Evolutionary conservation across 1,139 yeast genomes (phyloP), one percentile per base, ranked within the genome.

Genomic region (Saccharomyces hybrid): DNA sequence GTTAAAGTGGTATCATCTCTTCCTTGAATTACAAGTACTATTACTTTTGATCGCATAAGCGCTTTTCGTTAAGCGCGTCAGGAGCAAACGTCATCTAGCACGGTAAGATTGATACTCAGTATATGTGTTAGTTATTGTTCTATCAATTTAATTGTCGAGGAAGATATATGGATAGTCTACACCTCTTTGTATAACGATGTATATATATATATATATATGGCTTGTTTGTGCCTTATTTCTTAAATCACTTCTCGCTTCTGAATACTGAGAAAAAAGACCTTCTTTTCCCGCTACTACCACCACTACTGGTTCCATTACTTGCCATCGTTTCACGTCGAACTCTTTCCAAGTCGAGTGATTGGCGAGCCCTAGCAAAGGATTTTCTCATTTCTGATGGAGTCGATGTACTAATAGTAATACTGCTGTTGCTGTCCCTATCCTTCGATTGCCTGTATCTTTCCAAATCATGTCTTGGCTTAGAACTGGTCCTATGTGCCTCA

Each of bases 321-420:
- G 56, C 48, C 13, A 58, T 23, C 11, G 61, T 61, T 44, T 66
- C 69, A 46, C 63, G 61, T 49, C 66, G 62, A 5, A 60, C 50
- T 47, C 58, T 55, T 46, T 67, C 70, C 46, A 65, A 51, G 48
- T 67, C 70, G 7, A 66, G 53, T 3, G 70, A 66, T 48, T 63
- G 65, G 23, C 69, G 60, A 2, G 64, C 63, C 46, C 58, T 58
- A 16, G 63, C 59, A 47, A 64, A 58, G 1, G 67, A 62, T 41
- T 59, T 57, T 27, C 58, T 60, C 51, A 59, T 54, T 13, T 56
- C 63, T n/a, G 55, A 52, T 14, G 55, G 44, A 25, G 49, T 56
- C n/a, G 52, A 31, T n/a, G 57, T 53, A 47, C 55, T 56, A 31
- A 48, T 55, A 46, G 52, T 57, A 48, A 57, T 56, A 50, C 62